Evolutionary conservation across 495 filamentous ascomycete species (phyloP), one percentile per base, ranked within the genome.

Genomic region (Hypoxylon trugodes): DNA sequence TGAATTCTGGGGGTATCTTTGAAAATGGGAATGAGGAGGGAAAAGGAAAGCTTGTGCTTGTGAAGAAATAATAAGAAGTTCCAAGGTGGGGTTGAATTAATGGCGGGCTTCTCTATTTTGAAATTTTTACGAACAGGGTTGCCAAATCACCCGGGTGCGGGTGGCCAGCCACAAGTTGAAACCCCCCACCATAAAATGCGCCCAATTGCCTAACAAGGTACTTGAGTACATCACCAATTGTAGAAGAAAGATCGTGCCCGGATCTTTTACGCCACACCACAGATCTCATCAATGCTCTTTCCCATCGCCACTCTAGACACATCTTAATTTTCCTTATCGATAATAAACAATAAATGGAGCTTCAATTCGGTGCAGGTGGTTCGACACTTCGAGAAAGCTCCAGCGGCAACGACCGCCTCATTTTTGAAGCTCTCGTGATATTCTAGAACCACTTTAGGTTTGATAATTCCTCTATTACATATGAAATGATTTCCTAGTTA

Each of bases 81-180:
- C 51, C 36, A 74, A 76, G 73, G 69, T 68, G 66, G 69, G 68
- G 69, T 65, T 64, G 49, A 54, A 38, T 45, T n/a, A n/a, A 51
- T 38, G 62, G 48, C 60, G 63, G 66, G 63, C 65, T 48, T 42
- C 52, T 18, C 40, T 65, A 60, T 51, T 70, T 72, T 68, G 26
- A 52, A 60, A 61, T 47, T 61, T 61, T 66, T 65, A 47, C 16
- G 50, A 62, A 19, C 3, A 25, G 46, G 32, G 21, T 48, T 28
- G 32, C 26, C 32, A 61, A 66, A 66, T 66, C 56, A 66, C 16
- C 63, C 63, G 63, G 63, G 19, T n/a, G n/a, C n/a, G n/a, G n/a
- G n/a, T n/a, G 22, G 19, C 28, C 41, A 59, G 61, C 61, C 61
- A 65, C 61, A 65, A 13, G 28, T 49, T 42, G n/a, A n/a, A n/a